Percentiles rank a stretch among this genome's conserved stretches.
These are phyloP conservation scores for Trichosporon sp. DNA, from an alignment of 1,284 basidiomycete genomes.

Conservation along the genomic window DNA sequence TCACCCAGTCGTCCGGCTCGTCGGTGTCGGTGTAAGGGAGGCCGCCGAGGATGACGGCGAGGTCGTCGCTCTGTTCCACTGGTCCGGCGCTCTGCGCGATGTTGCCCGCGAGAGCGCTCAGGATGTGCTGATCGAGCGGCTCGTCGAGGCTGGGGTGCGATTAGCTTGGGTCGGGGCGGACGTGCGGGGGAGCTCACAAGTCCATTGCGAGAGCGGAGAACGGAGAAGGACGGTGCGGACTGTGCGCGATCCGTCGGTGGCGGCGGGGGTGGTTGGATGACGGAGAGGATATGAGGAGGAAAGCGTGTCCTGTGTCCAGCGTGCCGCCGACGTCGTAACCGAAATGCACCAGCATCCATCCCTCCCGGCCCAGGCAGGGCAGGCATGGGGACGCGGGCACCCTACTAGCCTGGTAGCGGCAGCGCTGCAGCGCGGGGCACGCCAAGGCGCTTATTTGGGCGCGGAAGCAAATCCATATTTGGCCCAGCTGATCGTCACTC, in stretches of 20 bases:
- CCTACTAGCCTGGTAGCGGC: not conserved
- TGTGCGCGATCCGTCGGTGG: not conserved
- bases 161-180: not conserved
- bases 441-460: not conserved
- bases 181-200: constrained; percentile 22
- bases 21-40: constrained; percentile 22
- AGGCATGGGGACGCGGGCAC: not conserved
- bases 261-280: not conserved
- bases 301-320: not conserved
- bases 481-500: not conserved
- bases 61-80: not conserved
- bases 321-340: not conserved
- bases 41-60: constrained; percentile 27
- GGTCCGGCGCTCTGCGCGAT: constrained; percentile 11
- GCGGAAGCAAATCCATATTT: not conserved
- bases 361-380: too few species aligned
- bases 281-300: constrained; percentile 2
- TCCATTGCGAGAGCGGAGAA: constrained; percentile 29
- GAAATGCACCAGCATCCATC: not conserved
- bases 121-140: constrained; percentile 45
- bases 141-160: constrained; percentile 41
- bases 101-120: constrained; percentile 34
- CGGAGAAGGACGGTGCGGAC: not conserved
- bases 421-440: not conserved
- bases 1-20: constrained; percentile 38